Evolutionary conservation across 2,329 filamentous ascomycete genomes (phyloP).

Genomic region (Calonectria montana): DNA sequence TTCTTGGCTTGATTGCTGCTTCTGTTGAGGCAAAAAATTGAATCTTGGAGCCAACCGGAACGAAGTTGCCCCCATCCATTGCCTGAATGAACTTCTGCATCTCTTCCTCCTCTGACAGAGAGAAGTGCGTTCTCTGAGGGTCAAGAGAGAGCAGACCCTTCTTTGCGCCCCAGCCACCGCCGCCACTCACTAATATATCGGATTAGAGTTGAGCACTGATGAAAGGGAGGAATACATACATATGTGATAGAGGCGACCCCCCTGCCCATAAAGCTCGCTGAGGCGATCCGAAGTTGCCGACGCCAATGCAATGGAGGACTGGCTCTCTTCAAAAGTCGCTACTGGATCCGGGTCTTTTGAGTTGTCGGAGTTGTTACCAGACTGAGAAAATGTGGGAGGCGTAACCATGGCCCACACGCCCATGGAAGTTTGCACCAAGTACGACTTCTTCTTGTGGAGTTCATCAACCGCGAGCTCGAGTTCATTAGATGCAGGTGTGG

Average conservation of each 20-base stretch:
- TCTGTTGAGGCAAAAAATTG: slow-evolving; percentile 69
- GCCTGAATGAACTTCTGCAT: slow-evolving; percentile 65
- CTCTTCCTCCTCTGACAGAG: slow-evolving; percentile 59
- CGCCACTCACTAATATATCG: slow-evolving; percentile 71
- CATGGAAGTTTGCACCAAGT: slow-evolving; percentile 58
- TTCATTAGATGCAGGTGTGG: slow-evolving; percentile 75
- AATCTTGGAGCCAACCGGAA: slow-evolving; percentile 72
- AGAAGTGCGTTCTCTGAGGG: slow-evolving; percentile 68
- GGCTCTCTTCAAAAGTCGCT: slow-evolving; percentile 33
- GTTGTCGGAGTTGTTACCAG: slow-evolving; percentile 8
- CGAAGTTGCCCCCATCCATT: slow-evolving; percentile 63
- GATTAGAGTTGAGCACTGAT: slow-evolving; percentile 28
- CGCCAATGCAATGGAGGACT: slow-evolving; percentile 35
- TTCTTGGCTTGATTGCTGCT: slow-evolving; percentile 36
- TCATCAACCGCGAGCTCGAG: slow-evolving; percentile 73
- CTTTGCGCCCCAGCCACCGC: slow-evolving; percentile 87
- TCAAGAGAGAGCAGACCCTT: slow-evolving; percentile 83
- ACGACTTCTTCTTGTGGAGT: slow-evolving; percentile 59
- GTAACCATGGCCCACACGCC: slow-evolving; percentile 80
- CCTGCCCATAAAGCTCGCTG: slow-evolving; percentile 51
- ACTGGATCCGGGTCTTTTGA: slow-evolving; percentile 33
- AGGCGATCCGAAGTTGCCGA: slow-evolving; percentile 44
- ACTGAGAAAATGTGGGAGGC: slow-evolving; percentile 51
- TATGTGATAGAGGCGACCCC: slow-evolving; percentile 58
- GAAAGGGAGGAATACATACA: slow-evolving; percentile 36